A percentile compares a stretch with the other conserved stretches of the same genome.
Evolutionary conservation across 2,329 filamentous ascomycete genomes (phyloP).

Genomic region (Coniochaeta hoffmannii): DNA sequence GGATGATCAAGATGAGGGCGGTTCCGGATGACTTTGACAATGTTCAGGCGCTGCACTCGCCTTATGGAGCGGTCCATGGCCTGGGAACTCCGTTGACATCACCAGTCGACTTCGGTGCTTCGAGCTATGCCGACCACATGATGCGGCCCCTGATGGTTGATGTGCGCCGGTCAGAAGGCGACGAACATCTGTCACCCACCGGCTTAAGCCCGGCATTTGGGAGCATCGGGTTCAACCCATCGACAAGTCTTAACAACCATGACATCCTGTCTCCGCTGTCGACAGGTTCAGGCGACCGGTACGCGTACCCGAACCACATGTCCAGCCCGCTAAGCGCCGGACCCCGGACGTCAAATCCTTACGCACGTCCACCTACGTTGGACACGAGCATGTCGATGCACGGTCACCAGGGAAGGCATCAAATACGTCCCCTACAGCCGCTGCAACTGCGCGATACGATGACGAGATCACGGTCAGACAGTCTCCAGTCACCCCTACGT

Average conservation of each 20-base stretch:
- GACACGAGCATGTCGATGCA: constrained; percentile 38
- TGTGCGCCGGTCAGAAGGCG: constrained; percentile 53
- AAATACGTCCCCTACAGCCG: constrained; percentile 47
- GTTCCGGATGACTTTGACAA: constrained; percentile 67
- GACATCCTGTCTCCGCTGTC: constrained; percentile 53
- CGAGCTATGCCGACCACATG: constrained; percentile 51
- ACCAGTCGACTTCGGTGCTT: constrained; percentile 38
- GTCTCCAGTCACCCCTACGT: constrained; percentile 49
- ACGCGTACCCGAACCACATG: constrained; percentile 42
- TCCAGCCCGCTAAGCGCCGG: constrained; percentile 37
- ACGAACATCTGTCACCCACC: constrained; percentile 60
- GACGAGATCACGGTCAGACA: constrained; percentile 49
- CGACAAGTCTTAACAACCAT: constrained; percentile 39
- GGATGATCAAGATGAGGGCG: constrained; percentile 65
- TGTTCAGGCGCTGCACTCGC: constrained; percentile 59
- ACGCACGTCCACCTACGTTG: constrained; percentile 39
- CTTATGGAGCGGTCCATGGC: constrained; percentile 54
- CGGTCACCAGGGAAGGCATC: constrained; percentile 33
- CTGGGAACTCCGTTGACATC: constrained; percentile 40
- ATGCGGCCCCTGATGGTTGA: constrained; percentile 64
- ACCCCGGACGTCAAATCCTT: constrained; percentile 44
- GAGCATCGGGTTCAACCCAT: constrained; percentile 55
- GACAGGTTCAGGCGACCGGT: constrained; percentile 45
- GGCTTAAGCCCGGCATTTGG: constrained; percentile 62
- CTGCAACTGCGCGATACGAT: constrained; percentile 51